Conservation (phyloP, 1,284 basidiomycete genomes). For the Anthracocystis setariae region DNA sequence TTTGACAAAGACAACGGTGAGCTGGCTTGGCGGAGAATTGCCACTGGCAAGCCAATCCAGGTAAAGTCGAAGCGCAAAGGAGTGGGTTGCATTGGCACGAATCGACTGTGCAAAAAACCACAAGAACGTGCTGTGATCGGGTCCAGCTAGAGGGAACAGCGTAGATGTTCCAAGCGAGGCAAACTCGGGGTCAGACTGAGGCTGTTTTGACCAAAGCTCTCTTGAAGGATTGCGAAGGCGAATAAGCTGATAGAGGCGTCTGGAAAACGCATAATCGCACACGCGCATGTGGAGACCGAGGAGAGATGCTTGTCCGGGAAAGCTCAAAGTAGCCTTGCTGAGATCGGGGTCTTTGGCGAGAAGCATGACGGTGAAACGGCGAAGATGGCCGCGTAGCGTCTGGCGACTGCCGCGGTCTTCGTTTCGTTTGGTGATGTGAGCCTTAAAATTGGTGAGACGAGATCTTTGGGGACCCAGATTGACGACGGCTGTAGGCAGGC, state of each 20-base stretch:
- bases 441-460: slow-evolving; percentile 12
- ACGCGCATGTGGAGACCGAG: slow-evolving; percentile 37
- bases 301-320: slow-evolving; percentile 29
- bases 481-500: slow-evolving; percentile 19
- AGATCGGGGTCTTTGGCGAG: slow-evolving; percentile 31
- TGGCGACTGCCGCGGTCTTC: slow-evolving; percentile 28
- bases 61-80: slow-evolving; percentile 40
- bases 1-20: slow-evolving; percentile 27
- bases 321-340: slow-evolving; percentile 21
- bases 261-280: slow-evolving; percentile 39
- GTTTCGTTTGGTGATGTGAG: slow-evolving; percentile 29
- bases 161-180: slow-evolving; percentile 10
- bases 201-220: slow-evolving; percentile 28
- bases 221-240: slow-evolving; percentile 18
- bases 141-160: slow-evolving; percentile 19
- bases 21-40: slow-evolving; percentile 17
- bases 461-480: slow-evolving; percentile 20
- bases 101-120: slow-evolving; percentile 41
- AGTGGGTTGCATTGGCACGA: neutral
- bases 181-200: neutral
- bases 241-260: slow-evolving; percentile 35
- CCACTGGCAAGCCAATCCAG: slow-evolving; percentile 48
- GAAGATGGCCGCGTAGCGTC: slow-evolving; percentile 22
- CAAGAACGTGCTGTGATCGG: slow-evolving; percentile 27
- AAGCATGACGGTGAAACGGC: slow-evolving; percentile 28